These are phyloP conservation scores for Coemansia sp. DNA, from an alignment of 192 early-diverging fungal genomes.

Conservation along the genomic window DNA sequence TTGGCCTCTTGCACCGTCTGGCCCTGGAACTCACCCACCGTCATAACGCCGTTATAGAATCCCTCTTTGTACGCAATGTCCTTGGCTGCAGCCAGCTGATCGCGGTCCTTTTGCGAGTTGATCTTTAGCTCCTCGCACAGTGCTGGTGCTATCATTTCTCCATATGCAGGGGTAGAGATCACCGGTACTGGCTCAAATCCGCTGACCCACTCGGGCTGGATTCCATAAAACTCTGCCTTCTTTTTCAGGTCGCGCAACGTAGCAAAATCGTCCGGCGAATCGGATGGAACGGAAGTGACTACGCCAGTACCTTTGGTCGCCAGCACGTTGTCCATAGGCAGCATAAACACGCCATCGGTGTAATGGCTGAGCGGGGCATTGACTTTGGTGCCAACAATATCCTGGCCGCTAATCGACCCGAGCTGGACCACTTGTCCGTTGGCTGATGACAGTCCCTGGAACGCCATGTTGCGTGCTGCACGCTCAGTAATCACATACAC, in stretches of 20 bases:
- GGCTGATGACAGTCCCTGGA: slow-evolving; percentile 76
- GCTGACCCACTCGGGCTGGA: slow-evolving; percentile 83
- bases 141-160: slow-evolving; percentile 78
- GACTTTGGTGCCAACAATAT: slow-evolving; percentile 85
- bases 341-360: slow-evolving; percentile 75
- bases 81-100: slow-evolving; percentile 90
- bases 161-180: slow-evolving; percentile 81
- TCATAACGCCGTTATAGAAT: slow-evolving; percentile 89
- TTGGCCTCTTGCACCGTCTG: slow-evolving; percentile 90
- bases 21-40: slow-evolving; percentile 78
- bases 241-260: slow-evolving; percentile 90
- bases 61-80: slow-evolving; percentile 96
- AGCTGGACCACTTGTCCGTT: slow-evolving; percentile 69
- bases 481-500: slow-evolving; percentile 88
- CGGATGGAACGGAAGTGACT: slow-evolving; percentile 97
- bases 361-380: slow-evolving; percentile 82
- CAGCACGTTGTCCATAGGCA: slow-evolving; percentile 97
- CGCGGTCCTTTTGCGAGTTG: slow-evolving; percentile 93
- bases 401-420: slow-evolving; percentile 70
- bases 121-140: slow-evolving; percentile 92
- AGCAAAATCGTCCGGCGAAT: slow-evolving; percentile 96
- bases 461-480: slow-evolving; percentile 96
- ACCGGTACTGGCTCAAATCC: slow-evolving; percentile 81
- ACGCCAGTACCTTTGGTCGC: slow-evolving; percentile 97
- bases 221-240: slow-evolving; percentile 90